phyloP scores from a whole-genome alignment of 225 moss, liverwort and hornwort genomes.

The Asterella californica region DNA sequence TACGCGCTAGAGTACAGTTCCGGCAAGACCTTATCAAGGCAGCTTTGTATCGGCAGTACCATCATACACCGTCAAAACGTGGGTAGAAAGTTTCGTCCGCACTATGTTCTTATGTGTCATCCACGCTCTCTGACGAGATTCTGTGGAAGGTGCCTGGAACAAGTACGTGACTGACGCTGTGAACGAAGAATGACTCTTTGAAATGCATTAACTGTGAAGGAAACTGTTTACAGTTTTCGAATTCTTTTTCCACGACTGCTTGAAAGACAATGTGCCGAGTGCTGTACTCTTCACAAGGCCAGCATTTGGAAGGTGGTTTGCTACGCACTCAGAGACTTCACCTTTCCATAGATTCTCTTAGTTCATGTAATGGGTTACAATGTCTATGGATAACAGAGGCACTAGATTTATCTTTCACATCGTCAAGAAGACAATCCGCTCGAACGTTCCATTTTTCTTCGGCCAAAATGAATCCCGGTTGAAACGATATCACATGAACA shows the following conservation, averaged over 20 bases:
- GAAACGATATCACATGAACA: slow-evolving; percentile 67
- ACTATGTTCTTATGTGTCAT: no score
- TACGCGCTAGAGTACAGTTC: no score
- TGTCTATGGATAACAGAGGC: not conserved
- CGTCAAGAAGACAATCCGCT: slow-evolving; percentile 44
- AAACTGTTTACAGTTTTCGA: not conserved
- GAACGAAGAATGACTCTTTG: no score
- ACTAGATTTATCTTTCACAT: not conserved
- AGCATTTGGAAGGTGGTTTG: not conserved
- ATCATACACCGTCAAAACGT: not conserved
- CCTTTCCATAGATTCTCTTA: not conserved
- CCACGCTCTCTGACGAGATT: no score
- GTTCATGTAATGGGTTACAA: not conserved
- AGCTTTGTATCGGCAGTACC: not conserved
- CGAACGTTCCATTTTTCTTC: slow-evolving; percentile 75
- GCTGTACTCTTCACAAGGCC: no score
- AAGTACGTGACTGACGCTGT: no score
- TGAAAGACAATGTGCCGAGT: not conserved
- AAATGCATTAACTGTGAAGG: no score
- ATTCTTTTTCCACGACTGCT: not conserved
- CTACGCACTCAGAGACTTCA: not conserved
- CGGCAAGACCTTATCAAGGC: no score
- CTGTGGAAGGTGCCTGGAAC: no score
- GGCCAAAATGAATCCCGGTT: slow-evolving; percentile 61
- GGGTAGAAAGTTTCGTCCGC: no score